Evolutionary conservation across 2,329 filamentous ascomycete genomes (phyloP).

Genomic region (Colletotrichum salicis): DNA sequence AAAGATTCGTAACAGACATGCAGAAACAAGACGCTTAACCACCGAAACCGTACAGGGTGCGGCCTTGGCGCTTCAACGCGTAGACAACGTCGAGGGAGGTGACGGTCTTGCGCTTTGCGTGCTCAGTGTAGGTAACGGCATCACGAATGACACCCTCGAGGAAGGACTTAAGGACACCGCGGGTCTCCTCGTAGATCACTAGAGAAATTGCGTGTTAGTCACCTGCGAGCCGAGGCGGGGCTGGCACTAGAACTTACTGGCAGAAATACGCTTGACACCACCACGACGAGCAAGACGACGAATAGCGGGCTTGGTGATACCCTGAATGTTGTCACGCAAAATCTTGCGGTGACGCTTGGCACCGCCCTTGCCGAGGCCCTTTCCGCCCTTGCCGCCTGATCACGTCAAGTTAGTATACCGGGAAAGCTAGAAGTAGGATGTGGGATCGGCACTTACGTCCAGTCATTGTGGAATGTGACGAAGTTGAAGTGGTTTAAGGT

Average conservation of each 20-base stretch:
- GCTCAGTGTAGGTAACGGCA: slow-evolving; percentile 81
- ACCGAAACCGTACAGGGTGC: slow-evolving; percentile 90
- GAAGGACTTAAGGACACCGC: slow-evolving; percentile 82
- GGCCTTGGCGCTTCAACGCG: slow-evolving; percentile 75
- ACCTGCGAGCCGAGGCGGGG: neutral
- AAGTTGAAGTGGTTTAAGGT: neutral
- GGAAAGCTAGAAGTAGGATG: neutral
- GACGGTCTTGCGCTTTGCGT: slow-evolving; percentile 85
- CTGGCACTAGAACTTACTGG: slow-evolving; percentile 68
- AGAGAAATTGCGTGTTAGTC: slow-evolving; percentile 36
- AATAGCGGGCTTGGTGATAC: slow-evolving; percentile 98
- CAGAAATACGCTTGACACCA: slow-evolving; percentile 99
- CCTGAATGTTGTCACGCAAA: slow-evolving; percentile 99
- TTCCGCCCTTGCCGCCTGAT: slow-evolving; percentile 91
- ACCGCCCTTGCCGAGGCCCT: slow-evolving; percentile 97
- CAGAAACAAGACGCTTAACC: slow-evolving; percentile 66
- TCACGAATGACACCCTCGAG: slow-evolving; percentile 81
- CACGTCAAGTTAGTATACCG: slow-evolving; percentile 8
- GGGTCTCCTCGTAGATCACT: slow-evolving; percentile 85
- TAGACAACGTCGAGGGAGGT: slow-evolving; percentile 76
- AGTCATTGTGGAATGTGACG: slow-evolving; percentile 68
- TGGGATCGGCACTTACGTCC: slow-evolving; percentile 68
- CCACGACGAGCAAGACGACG: slow-evolving; percentile 98
- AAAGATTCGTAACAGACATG: slow-evolving; percentile 51
- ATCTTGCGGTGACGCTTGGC: slow-evolving; percentile 99